A percentile compares a stretch with the other conserved stretches of the same genome.
Evolutionary conservation across 495 filamentous ascomycete species (phyloP).

Genomic region (Aspergillus nidulans): DNA sequence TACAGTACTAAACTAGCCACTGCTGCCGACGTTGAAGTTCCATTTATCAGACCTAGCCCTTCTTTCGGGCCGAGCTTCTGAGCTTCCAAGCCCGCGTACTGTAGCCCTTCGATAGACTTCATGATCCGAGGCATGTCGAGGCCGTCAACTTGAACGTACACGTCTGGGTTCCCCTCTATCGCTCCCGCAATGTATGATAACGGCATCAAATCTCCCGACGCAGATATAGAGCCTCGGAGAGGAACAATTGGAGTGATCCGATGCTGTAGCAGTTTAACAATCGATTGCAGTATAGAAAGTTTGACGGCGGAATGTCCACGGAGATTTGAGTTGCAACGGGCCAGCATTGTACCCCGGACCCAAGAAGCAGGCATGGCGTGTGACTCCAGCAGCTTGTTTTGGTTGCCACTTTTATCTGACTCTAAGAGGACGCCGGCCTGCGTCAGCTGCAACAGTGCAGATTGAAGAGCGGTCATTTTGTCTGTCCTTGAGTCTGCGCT

Average conservation of each 20-base stretch:
- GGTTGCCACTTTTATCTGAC: slow-evolving; percentile 21
- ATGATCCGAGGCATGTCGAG: slow-evolving; percentile 6
- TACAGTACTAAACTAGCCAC: slow-evolving; percentile 52
- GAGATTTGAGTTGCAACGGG: slow-evolving; percentile 52
- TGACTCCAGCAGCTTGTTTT: slow-evolving; percentile 15
- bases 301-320: slow-evolving; percentile 57
- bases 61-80: slow-evolving; percentile 42
- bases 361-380: slow-evolving; percentile 47
- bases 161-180: slow-evolving; percentile 52
- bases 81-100: slow-evolving; percentile 10
- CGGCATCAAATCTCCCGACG: slow-evolving; percentile 59
- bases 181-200: slow-evolving; percentile 58
- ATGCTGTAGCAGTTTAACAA: slow-evolving; percentile 43
- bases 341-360: slow-evolving; percentile 53
- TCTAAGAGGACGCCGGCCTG: slow-evolving; percentile 47
- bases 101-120: slow-evolving; percentile 20
- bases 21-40: slow-evolving; percentile 55
- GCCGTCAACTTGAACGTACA: slow-evolving; percentile 17
- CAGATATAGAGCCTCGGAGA: slow-evolving; percentile 56
- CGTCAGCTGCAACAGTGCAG: slow-evolving; percentile 47
- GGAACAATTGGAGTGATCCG: slow-evolving; percentile 53
- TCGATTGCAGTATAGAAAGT: slow-evolving; percentile 41
- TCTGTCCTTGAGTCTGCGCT: slow-evolving; percentile 53
- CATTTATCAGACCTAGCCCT: slow-evolving; percentile 61
- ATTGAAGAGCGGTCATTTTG: slow-evolving; percentile 44